Base-by-base conservation (phyloP, 2,329 filamentous ascomycete species). In the Juglanconis sp. region DNA sequence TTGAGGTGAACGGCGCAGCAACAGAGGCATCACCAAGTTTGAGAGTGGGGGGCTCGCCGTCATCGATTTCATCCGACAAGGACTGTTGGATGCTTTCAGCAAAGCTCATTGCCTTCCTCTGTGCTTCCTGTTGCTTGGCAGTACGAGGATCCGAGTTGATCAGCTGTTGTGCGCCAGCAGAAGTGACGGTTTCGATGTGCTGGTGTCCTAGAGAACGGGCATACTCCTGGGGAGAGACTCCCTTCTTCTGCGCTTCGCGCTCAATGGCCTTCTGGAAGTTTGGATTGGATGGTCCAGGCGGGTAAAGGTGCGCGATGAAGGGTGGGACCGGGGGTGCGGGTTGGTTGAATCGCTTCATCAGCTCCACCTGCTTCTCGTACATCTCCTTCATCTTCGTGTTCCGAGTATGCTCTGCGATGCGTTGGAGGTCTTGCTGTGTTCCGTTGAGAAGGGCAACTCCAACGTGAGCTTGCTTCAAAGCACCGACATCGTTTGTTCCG, bases 341-440 rank as follows among this genome's bases (percentile, higher is more conserved):
- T 74, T 97, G 93, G 73, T 96, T 96, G 83, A 98, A 99, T 65
- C 94, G 87, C 71, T 89, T 85, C 91, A 99, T 97, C 73, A 99
- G 83, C 51, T 87, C 81, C 59, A 90, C 84, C 74, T 99, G 95
- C 81, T 99, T 98, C 79, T 98, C 92, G 73, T 99, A 99, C 65
- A 99, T 86, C 66, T 97, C 93, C 82, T 97, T 98, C 91, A 99
- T 96, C 82, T 92, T 96, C 46, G 89, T 96, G 74, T 92, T 96
- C 68, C 95, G 89, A 70, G 90, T 88, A 75, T 99, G 93, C 71
- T 98, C 95, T 32, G 90, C 89, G 68, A 99, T 99, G 73, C 89
- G 92, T 59, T 87, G 88, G 57, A 99, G 83, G 72, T 98, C 95
- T 30, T 98, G 91, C 66, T 87, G 89, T 1, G 93, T 96, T 64